Evolutionary conservation across 1,139 yeast species (phyloP), one percentile per base, ranked within the genome.

Genomic region (Yamadazyma buinensis): DNA sequence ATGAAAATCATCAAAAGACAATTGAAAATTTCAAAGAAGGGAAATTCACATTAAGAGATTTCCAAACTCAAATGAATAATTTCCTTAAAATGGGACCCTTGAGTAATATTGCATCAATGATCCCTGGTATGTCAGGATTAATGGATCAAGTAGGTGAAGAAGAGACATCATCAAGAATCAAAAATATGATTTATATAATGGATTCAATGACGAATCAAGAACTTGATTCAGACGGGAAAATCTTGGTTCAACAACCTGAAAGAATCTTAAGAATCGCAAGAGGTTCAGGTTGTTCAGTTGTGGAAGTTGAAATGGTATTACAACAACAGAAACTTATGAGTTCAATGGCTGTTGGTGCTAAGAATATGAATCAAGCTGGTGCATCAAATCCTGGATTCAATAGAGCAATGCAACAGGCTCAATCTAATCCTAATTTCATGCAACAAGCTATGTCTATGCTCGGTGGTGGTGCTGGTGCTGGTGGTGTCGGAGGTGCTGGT

Each of bases 31-130:
- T 92, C 56, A 90, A 87, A 60, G 95, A 92, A 56, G 98, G 98
- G 40, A 88, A 86, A 50, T 92, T 92, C 59, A 88, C 98, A 0
- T 70, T 92, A 37, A 72, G 87, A 41, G 97, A 92, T 62, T 78
- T 92, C 64, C 92, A 94, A 54, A 86, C 92, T 38, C 98, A 92
- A 60, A 85, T 92, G 95, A 84, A 84, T 54, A 92, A 90, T 48
- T 84, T 94, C 50, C 72, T 90, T 76, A 92, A 92, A 57, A 85
- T 92, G 95, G 98, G 98, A 1, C 97, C 97, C 4, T 64, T 92
- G 36, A 80, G 95, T 18, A 90, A 90, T 55, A 84, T 92, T 45
- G 97, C 97, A 7, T 79, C 85, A 38, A 90, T 90, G 97, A 82
- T 94, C 42, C 98, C 98, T 0, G 94, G 92, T n/a, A 76, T 88